Evolutionary conservation across 371 early-diverging fungal species (phyloP).

Genomic region (Circinella umbellata): DNA sequence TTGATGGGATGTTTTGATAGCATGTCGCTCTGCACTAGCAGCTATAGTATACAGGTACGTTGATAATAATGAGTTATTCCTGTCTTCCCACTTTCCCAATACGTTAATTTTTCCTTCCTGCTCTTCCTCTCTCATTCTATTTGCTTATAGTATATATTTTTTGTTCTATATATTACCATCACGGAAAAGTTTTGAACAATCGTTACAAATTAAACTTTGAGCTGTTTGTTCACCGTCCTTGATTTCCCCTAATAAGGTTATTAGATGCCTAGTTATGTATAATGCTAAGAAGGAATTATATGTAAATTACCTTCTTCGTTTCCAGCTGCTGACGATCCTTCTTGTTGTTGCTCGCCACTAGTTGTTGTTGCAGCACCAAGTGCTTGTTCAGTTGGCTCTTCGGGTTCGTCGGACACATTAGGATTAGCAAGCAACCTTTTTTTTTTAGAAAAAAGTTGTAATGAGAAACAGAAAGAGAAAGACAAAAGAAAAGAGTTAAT

Average conservation of each 20-base stretch:
- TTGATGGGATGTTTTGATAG: conserved; percentile 79
- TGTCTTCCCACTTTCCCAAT: conserved; percentile 1
- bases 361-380: conserved; percentile 30
- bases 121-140: neutral
- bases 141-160: too few relatives aligned
- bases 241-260: conserved; percentile 62
- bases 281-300: neutral
- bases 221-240: conserved; percentile 70
- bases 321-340: conserved; percentile 27
- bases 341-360: conserved; percentile 25
- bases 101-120: neutral
- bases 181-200: conserved; percentile 83
- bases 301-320: neutral
- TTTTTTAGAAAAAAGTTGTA: neutral
- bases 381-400: conserved; percentile 42
- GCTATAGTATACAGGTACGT: conserved; percentile 37
- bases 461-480: too few relatives aligned
- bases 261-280: neutral
- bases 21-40: conserved; percentile 83
- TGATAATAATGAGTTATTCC: too few relatives aligned
- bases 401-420: conserved; percentile 75
- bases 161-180: conserved; percentile 53
- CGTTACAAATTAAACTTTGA: conserved; percentile 84
- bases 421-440: conserved; percentile 78
- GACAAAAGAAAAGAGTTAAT: neutral